A percentile compares a stretch with the other conserved stretches of the same genome.
Evolutionary conservation across 2,329 filamentous ascomycete species (phyloP).

Genomic region (Phoma sp.): DNA sequence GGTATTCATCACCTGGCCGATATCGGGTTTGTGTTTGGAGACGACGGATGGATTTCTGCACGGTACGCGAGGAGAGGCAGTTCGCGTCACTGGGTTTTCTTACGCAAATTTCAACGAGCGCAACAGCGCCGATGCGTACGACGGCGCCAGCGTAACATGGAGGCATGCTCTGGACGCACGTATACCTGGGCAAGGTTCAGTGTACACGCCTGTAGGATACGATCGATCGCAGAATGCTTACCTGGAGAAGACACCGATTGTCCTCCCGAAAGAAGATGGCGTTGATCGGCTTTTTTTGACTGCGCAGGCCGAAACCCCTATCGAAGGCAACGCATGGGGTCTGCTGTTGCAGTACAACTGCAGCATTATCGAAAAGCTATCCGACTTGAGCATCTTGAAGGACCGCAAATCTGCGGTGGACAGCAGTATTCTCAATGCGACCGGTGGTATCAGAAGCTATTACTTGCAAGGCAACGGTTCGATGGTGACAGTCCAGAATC

Average conservation of each 20-base stretch:
- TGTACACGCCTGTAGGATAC: conserved; percentile 5
- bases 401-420: background rate
- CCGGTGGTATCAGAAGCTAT: background rate
- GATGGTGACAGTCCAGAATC: no score
- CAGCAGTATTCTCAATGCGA: no score
- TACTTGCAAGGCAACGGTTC: background rate
- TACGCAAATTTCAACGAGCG: conserved; percentile 8
- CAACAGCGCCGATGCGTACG: background rate
- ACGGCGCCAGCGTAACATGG: no score
- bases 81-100: conserved; percentile 2
- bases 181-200: background rate
- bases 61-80: background rate
- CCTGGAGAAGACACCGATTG: background rate
- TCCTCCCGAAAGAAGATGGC: conserved; percentile 3
- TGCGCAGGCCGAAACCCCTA: conserved; percentile 5
- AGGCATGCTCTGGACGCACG: background rate
- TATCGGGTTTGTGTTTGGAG: conserved; percentile 10
- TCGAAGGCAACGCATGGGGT: conserved; percentile 11
- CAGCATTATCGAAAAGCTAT: conserved; percentile 1
- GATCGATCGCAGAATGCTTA: conserved; percentile 1
- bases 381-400: conserved; percentile 1
- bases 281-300: background rate
- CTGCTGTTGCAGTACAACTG: conserved; percentile 14
- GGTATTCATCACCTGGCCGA: conserved; percentile 8
- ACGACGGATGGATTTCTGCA: conserved; percentile 4